Base-by-base conservation (phyloP, 2,329 filamentous ascomycete genomes). In the Hypoxylon sp. region DNA sequence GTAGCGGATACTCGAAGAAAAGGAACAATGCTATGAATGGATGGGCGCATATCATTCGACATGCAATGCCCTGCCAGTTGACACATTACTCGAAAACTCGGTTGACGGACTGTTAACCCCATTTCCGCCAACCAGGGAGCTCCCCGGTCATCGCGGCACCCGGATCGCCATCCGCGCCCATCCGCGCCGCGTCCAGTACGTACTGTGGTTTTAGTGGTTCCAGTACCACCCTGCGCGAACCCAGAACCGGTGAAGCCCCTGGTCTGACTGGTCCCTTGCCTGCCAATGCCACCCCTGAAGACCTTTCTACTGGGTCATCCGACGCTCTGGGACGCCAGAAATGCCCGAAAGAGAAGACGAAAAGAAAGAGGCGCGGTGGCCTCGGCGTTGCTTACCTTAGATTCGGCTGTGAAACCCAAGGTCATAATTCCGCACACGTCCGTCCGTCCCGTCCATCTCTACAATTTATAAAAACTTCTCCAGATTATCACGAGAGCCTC, bases 221-320 rank as follows among this genome's bases (percentile, higher is more conserved):
- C 52, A 56, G 30, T 59, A 31, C 45, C 12, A 59, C 55, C 41
- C 21, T 46, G 48, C 46, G 32, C 38, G 44, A 52, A 56, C 55
- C 55, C 51, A 56, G 52, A 59, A 50, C 55, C 57, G 42, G 51
- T 52, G 48, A 51, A 51, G 23, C 46, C 59, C 40, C 52, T 57
- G 32, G 47, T 57, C 42, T 29, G 34, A 34, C 38, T 6, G 30
- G 15, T 32, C 44, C 43, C 41, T 55, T 51, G 32, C 41, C 36
- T 47, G 17, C 56, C 52, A 59, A 48, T 56, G 32, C 42, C 56
- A 59, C 36, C 56, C 56, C 40, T 59, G 52, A 25, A 48, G 37
- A 48, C 52, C 52, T 20, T 56, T 53, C 29, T 9, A 48, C 36
- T 59, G 44, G 49, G 52, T 52, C 43, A 51, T 56, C 56, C 56